Base-by-base conservation (phyloP, 345 rosid species). In the Corchorus capsularis region DNA sequence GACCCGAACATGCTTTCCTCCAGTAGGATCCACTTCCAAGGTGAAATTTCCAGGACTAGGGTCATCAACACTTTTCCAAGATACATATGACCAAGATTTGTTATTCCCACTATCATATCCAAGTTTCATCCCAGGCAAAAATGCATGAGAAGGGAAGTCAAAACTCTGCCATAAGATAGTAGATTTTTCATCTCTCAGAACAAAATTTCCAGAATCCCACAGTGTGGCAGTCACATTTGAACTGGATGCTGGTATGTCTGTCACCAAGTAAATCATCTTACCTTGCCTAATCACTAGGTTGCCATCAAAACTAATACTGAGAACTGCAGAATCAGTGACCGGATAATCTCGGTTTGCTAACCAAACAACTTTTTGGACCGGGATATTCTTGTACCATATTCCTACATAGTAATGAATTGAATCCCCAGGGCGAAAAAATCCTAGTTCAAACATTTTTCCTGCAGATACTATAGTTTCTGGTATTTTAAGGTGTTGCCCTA, bases 181-280 rank as follows among this genome's bases (percentile, higher is more conserved):
- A n/a, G 39, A 27, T 20, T 22, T 34, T 43, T 55, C 35, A 41
- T 54, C 4, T 82, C 86, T 60, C 3, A 85, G 63, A 39, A 88
- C 86, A 4, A 90, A 77, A 61, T 90, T 88, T 49, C 92, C 88
- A 4, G 87, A 47, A 8, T 86, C 85, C 57, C 81, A 50, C 22
- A 90, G 62, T 16, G 86, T 88, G 46, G 79, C 78, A 12, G 14
- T 71, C 63, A 71, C 74, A 71, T 54, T 54, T n/a, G 15, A 16
- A 34, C n/a, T 16, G 37, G 45, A n/a, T 54, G 15, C 0, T 27
- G 27, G 27, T 43, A 71, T 15, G 11, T 69, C 46, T 34, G 63
- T 54, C 52, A 71, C 74, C 63, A 34, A 10, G 63, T 71, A 54
- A 37, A 37, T 37, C 15, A 57, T 54, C 5, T 27, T 61, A 2